Evolutionary conservation across 768 basidiomycete genomes (phyloP), one percentile per base, ranked within the genome.

Genomic region (Dentipellis sp.): DNA sequence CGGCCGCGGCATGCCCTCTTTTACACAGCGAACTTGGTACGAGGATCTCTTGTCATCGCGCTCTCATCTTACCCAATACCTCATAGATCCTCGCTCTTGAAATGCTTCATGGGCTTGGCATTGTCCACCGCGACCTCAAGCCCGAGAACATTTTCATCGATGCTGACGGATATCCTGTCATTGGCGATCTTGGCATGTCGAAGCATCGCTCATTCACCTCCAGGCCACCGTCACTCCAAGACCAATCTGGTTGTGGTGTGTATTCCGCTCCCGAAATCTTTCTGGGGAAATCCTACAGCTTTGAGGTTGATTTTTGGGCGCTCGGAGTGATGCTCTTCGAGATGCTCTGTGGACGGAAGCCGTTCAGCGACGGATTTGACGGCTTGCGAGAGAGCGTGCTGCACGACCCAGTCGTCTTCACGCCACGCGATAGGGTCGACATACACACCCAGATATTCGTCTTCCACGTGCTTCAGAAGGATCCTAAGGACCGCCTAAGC

Each of bases 111-210:
- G 79, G 83, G 51, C 87, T 86, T 67, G 91, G 91, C 51, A 91
- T 97, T 63, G 90, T 98, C 3, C 97, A 99, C 68, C 83, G 97
- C 19, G 97, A 99, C 69, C 77, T 99, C 64, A 99, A 97, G 73
- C 76, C 98, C 56, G 94, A 97, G 74, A 97, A 97, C 64, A 88
- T 95, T 1, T 71, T 97, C 38, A 69, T 97, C 54, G 92, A 94
- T 67, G 90, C 93, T 65, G 79, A 83, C 35, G 89, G 93, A 66
- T 81, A 88, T 52, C 83, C 97, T 63, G 94, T 94, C 69, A 78
- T 97, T 8, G 92, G 92, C 1, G 94, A 97, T 68, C 88, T 97
- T 67, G 94, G 94, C 21, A 57, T 67, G 36, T 57, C 64, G 3
- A 29, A 46, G 16, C 52, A 21, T 29, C 29, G 29, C 29, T 29